Evolutionary conservation across 2,329 filamentous ascomycete genomes (phyloP), one percentile per base, ranked within the genome.

Genomic region (Penicillium sp.): DNA sequence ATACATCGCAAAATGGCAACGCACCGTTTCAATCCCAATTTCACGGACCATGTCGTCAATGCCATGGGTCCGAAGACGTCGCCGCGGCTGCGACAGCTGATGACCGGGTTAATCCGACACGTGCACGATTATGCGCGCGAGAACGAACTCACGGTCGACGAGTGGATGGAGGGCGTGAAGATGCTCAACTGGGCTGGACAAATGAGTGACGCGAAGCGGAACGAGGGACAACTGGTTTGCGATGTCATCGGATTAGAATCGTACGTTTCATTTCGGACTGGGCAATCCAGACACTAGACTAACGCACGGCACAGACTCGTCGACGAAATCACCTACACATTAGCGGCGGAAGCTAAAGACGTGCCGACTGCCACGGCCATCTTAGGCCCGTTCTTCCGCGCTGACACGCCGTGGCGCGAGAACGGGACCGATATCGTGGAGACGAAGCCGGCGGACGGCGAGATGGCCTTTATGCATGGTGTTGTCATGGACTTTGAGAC

Each of bases 351-450:
- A 37, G 67, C 69, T 10, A 56, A 67, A 10, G 71, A 74, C 26
- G 70, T 70, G 1, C 71, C 79, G 8, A 92, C 85, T 4, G 77
- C 84, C 2, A 84, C 84, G 3, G 80, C 86, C 27, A 87, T 94
- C 48, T 75, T 94, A 0, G 87, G 87, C 0, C 87, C 87, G 1
- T 94, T 94, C 68, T 93, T 85, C 77, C 76, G 85, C 4, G 73
- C 78, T 29, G 75, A 88, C 50, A 79, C 85, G 0, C 85, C 86
- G 4, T 66, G 75, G 41, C 75, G 81, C 31, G 66, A 77, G n/a
- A 84, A 84, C 56, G 86, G 84, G 33, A 75, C 72, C 30, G 80
- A 71, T 52, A 85, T 92, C 45, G 66, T 73, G 45, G 70, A 68
- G 45, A 74, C 75, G 4, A 59, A 56, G 17, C 64, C 70, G 3